Evolutionary conservation across 2,329 filamentous ascomycete genomes (phyloP).

Genomic region (Pseudopithomyces maydicus): DNA sequence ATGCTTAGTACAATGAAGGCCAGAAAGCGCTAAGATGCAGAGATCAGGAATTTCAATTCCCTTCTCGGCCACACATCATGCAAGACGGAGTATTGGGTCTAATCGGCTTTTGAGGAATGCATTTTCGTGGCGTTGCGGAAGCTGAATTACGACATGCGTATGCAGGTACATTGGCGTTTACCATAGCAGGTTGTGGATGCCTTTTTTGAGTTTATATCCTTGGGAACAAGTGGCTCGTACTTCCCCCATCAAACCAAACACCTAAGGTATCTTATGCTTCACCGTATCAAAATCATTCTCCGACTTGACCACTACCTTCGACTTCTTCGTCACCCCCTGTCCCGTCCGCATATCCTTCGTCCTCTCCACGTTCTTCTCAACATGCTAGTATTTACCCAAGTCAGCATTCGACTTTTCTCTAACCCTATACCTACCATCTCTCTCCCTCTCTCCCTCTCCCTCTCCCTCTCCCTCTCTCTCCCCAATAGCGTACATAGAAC

Average conservation of each 20-base stretch:
- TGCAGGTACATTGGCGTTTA: neutral
- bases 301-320: constrained; percentile 14
- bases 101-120: neutral
- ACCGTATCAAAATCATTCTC: constrained; percentile 14
- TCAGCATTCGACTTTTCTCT: neutral
- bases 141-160: neutral
- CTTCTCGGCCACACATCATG: too few species aligned
- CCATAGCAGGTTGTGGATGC: neutral
- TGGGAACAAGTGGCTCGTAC: too few species aligned
- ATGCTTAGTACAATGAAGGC: neutral
- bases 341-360: constrained; percentile 9
- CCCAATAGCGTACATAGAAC: neutral
- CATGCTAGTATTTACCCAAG: neutral
- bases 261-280: neutral
- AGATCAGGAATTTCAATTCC: too few species aligned
- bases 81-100: neutral
- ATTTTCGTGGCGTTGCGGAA: neutral
- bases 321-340: constrained; percentile 10
- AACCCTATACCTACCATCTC: constrained; percentile 5
- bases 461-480: neutral
- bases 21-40: neutral
- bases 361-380: constrained; percentile 13
- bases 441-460: neutral
- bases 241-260: neutral
- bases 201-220: neutral